These are phyloP conservation scores for Globisporangium viniferum DNA, from an alignment of 352 stramenopile genomes.

Conservation along the genomic window DNA sequence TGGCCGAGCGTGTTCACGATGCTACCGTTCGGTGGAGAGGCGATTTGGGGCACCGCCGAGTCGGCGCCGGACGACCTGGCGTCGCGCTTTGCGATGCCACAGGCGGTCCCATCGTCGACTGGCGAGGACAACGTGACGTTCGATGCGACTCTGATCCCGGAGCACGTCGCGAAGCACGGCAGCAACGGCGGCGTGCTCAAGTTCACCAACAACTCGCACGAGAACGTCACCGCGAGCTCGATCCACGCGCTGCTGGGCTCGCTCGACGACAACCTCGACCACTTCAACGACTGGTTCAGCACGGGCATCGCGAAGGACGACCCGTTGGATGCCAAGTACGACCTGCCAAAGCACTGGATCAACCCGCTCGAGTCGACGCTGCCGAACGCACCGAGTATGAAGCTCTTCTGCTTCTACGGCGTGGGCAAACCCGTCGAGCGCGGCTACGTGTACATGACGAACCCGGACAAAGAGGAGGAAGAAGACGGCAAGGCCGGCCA, in stretches of 20 bases:
- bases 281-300: conserved; percentile 42
- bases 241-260: conserved; percentile 46
- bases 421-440: conserved; percentile 88
- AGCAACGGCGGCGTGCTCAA: conserved; percentile 49
- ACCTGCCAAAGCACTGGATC: conserved; percentile 73
- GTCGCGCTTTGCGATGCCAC: conserved; percentile 44
- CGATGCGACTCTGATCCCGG: conserved; percentile 29
- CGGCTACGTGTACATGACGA: conserved; percentile 71
- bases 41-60: conserved; percentile 74
- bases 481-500: conserved; percentile 12
- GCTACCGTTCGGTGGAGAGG: conserved; percentile 90
- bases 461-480: conserved; percentile 32
- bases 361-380: conserved; percentile 87
- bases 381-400: conserved; percentile 89
- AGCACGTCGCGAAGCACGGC: conserved; percentile 44
- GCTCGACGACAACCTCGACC: conserved; percentile 46
- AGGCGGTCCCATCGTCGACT: conserved; percentile 21
- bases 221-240: conserved; percentile 51
- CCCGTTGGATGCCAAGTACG: conserved; percentile 44
- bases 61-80: conserved; percentile 67
- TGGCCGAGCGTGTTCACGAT: conserved; percentile 89
- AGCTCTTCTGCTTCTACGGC: conserved; percentile 95
- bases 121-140: conserved; percentile 24
- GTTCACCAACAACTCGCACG: conserved; percentile 48
- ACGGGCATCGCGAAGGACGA: conserved; percentile 38